These are phyloP conservation scores for Neurospora tetrasperma DNA, from an alignment of 495 filamentous ascomycete genomes.

Conservation along the genomic window DNA sequence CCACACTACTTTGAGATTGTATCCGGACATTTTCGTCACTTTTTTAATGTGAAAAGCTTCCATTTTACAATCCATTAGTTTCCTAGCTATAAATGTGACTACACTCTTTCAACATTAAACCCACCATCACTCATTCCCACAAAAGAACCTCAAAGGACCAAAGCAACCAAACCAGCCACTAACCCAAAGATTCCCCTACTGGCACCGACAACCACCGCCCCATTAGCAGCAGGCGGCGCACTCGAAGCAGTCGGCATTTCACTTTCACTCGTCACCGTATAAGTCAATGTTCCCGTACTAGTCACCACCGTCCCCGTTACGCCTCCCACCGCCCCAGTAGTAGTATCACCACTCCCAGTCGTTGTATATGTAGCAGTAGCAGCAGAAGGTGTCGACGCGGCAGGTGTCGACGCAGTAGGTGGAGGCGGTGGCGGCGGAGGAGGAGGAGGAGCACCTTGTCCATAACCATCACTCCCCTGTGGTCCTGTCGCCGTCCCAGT, in stretches of 20 bases:
- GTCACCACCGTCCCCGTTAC: background rate
- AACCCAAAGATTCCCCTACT: background rate
- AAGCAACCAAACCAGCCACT: background rate
- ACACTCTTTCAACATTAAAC: background rate
- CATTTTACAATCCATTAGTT: background rate
- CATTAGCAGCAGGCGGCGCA: background rate
- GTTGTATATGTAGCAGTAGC: background rate
- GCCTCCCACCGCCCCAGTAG: background rate
- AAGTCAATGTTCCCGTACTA: background rate
- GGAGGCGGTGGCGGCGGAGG: background rate
- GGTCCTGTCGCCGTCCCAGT: background rate
- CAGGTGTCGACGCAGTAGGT: background rate
- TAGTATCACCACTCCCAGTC: background rate
- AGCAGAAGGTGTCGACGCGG: background rate
- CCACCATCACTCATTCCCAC: background rate
- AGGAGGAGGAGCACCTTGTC: background rate
- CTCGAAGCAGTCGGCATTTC: background rate
- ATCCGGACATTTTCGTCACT: rapidly evolving
- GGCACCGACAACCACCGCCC: background rate
- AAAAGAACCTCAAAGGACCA: background rate
- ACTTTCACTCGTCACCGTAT: background rate
- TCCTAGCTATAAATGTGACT: background rate
- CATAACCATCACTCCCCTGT: background rate
- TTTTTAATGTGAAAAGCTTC: background rate
- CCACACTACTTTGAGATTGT: rapidly evolving